Evolutionary conservation across 768 basidiomycete genomes (phyloP), one percentile per base, ranked within the genome.

Genomic region (Tulasnella sp.): DNA sequence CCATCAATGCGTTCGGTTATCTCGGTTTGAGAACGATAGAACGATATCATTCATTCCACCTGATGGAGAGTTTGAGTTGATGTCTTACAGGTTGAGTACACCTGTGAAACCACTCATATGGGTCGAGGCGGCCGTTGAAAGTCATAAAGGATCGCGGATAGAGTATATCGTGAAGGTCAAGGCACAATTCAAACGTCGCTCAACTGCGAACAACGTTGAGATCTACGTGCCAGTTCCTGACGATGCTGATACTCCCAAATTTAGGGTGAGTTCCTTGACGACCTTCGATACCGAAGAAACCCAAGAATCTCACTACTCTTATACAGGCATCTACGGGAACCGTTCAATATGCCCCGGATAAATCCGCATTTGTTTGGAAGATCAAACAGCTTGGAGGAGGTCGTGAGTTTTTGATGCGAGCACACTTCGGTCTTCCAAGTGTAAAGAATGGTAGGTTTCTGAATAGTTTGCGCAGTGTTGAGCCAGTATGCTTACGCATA

Each of bases 21-120:
- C 91, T 8, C 79, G 93, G 5, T 99, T 99, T 62, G 95, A 99
- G 63, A 96, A 95, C 65, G 93, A 99, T 68, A 83, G 95, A 54
- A 98, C 93, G 0, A 99, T 98, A 62, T 91, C 88, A 31, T 99
- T 99, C 70, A 99, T 98, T 60, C 95, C 95, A 0, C 93, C 95
- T 3, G 93, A 98, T 63, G 95, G 95, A 61, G 93, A 96, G 64
- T 98, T 99, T 61, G 95, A 96, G 62, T 77, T 98, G 53, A 96
- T 98, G 91, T 85, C 84, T 3, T 98, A 96, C 65, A 82, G 95
- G 29, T 25, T 65, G 43, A 64, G 61, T 53, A 93, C 91, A 1
- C 87, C 90, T 0, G 93, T 98, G 52, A 99, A 99, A 64, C 95
- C 95, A 2, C 72, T 99, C 15, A 77, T 99, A 25, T 99, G 87